Conservation (phyloP, 805 yeast genomes). For the Myxozyma monticola region DNA sequence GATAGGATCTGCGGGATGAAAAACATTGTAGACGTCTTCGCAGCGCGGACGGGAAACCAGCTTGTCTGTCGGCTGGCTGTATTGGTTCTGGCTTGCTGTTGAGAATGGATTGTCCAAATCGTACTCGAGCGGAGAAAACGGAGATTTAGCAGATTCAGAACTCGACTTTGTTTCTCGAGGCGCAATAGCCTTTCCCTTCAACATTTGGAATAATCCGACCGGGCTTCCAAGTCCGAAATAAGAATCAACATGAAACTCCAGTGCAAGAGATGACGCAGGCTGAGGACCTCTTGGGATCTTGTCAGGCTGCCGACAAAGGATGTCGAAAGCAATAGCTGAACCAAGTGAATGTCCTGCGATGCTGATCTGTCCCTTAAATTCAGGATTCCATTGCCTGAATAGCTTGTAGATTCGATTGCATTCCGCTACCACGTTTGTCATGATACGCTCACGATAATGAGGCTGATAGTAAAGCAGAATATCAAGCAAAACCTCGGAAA, state of each 20-base stretch:
- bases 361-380: conserved; percentile 77
- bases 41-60: conserved; percentile 50
- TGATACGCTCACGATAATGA: conserved; percentile 59
- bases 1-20: conserved; percentile 90
- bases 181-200: conserved; percentile 62
- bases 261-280: conserved; percentile 19
- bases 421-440: conserved; percentile 59
- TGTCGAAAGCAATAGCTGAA: conserved; percentile 77
- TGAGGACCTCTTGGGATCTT: not conserved
- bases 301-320: conserved; percentile 54
- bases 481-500: conserved; percentile 87
- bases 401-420: conserved; percentile 61
- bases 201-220: conserved; percentile 76
- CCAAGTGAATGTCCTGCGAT: conserved; percentile 91
- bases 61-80: not conserved
- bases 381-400: conserved; percentile 64
- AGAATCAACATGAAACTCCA: conserved; percentile 72
- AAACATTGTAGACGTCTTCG: conserved; percentile 69
- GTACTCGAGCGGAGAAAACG: conserved; percentile 14
- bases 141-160: not conserved
- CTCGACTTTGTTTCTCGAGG: conserved; percentile 11
- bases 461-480: conserved; percentile 75
- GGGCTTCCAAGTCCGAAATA: conserved; percentile 88
- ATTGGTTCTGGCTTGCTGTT: not conserved
- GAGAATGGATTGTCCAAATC: conserved; percentile 25